Evolutionary conservation across 1,139 yeast species (phyloP).

Genomic region (Nakaseomyces sp.): DNA sequence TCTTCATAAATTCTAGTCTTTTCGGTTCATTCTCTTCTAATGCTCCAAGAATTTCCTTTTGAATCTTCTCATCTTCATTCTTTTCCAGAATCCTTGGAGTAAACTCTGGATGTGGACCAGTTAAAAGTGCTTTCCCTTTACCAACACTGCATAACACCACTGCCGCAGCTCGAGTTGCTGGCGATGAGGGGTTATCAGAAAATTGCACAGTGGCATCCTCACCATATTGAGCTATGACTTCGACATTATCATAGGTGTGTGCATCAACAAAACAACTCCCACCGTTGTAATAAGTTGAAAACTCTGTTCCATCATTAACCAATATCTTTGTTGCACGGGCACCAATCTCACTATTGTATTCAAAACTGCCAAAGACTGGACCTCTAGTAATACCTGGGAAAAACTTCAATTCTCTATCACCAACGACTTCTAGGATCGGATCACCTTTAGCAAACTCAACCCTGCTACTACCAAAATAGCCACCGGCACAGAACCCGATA

Average conservation of each 20-base stretch:
- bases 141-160: slow-evolving; percentile 62
- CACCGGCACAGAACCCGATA: slow-evolving; percentile 96
- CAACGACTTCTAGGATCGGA: slow-evolving; percentile 65
- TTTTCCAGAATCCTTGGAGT: slow-evolving; percentile 45
- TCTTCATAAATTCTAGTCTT: slow-evolving; percentile 49
- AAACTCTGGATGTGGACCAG: slow-evolving; percentile 90
- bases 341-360: slow-evolving; percentile 68
- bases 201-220: slow-evolving; percentile 42
- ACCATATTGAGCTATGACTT: slow-evolving; percentile 60
- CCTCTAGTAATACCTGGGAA: slow-evolving; percentile 82
- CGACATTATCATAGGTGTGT: slow-evolving; percentile 46
- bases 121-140: slow-evolving; percentile 63
- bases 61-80: slow-evolving; percentile 29
- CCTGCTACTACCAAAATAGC: slow-evolving; percentile 65
- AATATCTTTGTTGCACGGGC: slow-evolving; percentile 50
- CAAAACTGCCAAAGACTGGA: slow-evolving; percentile 70
- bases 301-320: slow-evolving; percentile 33
- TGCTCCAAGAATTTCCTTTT: slow-evolving; percentile 33
- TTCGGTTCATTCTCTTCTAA: slow-evolving; percentile 39
- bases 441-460: slow-evolving; percentile 81
- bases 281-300: slow-evolving; percentile 54
- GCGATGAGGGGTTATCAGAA: slow-evolving; percentile 21
- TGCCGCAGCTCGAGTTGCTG: slow-evolving; percentile 46
- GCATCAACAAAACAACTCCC: slow-evolving; percentile 83
- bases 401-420: slow-evolving; percentile 69